Conservation (phyloP, 2,329 filamentous ascomycete species). For the Fusarium coffeatum region DNA sequence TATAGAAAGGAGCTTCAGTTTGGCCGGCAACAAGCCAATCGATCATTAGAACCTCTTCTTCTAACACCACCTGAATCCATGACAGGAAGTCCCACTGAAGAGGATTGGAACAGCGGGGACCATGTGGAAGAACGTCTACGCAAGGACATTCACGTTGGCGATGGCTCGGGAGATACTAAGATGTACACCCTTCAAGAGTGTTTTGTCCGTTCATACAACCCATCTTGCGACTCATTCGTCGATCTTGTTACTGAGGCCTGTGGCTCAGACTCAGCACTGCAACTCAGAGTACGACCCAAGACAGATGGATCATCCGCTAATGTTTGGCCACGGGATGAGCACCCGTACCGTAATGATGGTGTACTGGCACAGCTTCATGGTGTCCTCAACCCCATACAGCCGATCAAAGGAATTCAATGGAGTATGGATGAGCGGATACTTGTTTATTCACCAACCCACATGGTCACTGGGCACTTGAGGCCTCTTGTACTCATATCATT, state of each 20-base stretch:
- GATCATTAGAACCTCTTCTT: constrained; percentile 9
- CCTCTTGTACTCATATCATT: constrained; percentile 47
- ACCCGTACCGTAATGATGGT: neutral
- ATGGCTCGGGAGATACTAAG: constrained; percentile 54
- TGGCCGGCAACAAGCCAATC: neutral
- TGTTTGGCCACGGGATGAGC: constrained; percentile 43
- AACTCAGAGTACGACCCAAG: constrained; percentile 53
- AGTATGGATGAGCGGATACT: constrained; percentile 60
- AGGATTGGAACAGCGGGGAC: constrained; percentile 52
- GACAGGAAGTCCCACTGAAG: neutral
- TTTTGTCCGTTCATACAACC: constrained; percentile 66
- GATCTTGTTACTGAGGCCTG: constrained; percentile 61
- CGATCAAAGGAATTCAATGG: constrained; percentile 54
- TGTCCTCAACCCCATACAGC: constrained; percentile 51
- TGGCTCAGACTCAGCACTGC: constrained; percentile 53
- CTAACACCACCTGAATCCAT: constrained; percentile 11
- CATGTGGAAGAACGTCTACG: constrained; percentile 28
- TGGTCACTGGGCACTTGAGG: constrained; percentile 22
- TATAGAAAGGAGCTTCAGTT: constrained; percentile 70
- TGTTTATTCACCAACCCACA: constrained; percentile 54
- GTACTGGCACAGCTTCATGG: constrained; percentile 46
- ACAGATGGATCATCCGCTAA: constrained; percentile 1
- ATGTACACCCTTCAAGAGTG: constrained; percentile 65
- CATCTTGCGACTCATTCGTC: constrained; percentile 64
- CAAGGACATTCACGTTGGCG: constrained; percentile 59